A percentile compares a stretch with the other conserved stretches of the same genome.
Evolutionary conservation across 2,329 filamentous ascomycete genomes (phyloP).

Genomic region (Fusarium sp.): DNA sequence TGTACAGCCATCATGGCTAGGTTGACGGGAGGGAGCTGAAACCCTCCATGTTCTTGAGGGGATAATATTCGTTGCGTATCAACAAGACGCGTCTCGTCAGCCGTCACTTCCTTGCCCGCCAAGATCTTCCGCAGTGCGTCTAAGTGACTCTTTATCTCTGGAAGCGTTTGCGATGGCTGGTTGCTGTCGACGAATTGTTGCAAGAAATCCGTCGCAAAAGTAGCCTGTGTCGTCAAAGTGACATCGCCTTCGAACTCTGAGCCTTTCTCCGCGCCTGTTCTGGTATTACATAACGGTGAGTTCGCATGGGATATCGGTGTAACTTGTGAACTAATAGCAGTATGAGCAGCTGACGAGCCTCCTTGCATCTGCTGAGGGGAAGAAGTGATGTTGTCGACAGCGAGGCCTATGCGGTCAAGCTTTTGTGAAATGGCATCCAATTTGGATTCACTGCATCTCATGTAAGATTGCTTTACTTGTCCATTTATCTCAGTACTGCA

Average conservation of each 20-base stretch:
- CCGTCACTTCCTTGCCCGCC: rapidly evolving
- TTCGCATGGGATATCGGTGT: neutral
- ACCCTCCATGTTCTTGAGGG: neutral
- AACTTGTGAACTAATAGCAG: neutral
- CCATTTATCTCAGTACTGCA: rapidly evolving
- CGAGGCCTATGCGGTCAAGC: constrained; percentile 4
- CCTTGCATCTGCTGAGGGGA: neutral
- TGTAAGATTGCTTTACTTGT: rapidly evolving
- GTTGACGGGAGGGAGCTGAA: neutral
- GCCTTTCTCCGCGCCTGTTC: neutral
- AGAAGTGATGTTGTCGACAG: neutral
- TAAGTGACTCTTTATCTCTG: neutral
- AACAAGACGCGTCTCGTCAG: neutral
- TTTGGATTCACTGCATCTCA: neutral
- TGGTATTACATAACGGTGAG: neutral
- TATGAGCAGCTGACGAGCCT: neutral
- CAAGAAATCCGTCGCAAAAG: neutral
- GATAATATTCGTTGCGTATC: neutral
- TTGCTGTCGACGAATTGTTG: constrained; percentile 1
- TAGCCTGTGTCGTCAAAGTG: neutral
- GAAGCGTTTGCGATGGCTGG: neutral
- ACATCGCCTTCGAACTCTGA: neutral
- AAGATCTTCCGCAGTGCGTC: neutral
- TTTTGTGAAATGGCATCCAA: constrained; percentile 3
- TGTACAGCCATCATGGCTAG: constrained; percentile 10